These are phyloP conservation scores for Microdochium paspali DNA, from an alignment of 2,329 filamentous ascomycete genomes.

Conservation along the genomic window DNA sequence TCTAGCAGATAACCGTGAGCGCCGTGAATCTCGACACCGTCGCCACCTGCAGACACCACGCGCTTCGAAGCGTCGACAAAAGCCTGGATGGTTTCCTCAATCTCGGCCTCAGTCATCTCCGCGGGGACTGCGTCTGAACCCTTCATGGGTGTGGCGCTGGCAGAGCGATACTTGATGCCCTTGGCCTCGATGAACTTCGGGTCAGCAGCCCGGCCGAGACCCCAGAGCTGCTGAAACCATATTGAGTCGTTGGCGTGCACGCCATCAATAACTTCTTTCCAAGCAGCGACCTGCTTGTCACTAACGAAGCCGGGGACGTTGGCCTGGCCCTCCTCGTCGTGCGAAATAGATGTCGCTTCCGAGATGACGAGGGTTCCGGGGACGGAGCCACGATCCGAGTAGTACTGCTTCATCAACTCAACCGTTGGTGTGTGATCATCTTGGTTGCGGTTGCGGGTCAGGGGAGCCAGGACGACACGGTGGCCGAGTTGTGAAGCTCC, in stretches of 20 bases:
- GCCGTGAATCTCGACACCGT: conserved; percentile 45
- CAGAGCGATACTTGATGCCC: conserved; percentile 14
- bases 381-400: conserved; percentile 28
- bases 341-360: conserved; percentile 42
- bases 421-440: conserved; percentile 33
- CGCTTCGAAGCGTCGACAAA: conserved; percentile 44
- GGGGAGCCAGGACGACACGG: conserved; percentile 38
- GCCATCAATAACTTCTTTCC: conserved; percentile 44
- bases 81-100: conserved; percentile 47
- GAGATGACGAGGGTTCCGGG: conserved; percentile 39
- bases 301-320: conserved; percentile 44
- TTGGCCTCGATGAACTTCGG: conserved; percentile 13
- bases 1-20: conserved; percentile 44
- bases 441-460: conserved; percentile 40
- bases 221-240: conserved; percentile 50
- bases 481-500: conserved; percentile 37
- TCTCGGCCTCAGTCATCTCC: conserved; percentile 55
- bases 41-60: conserved; percentile 55
- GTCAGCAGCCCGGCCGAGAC: conserved; percentile 44
- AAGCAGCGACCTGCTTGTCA: conserved; percentile 38
- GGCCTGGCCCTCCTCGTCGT: conserved; percentile 32
- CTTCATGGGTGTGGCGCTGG: conserved; percentile 24
- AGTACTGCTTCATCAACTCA: conserved; percentile 34
- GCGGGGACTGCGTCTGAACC: conserved; percentile 39
- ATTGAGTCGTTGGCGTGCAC: conserved; percentile 51